Conservation (phyloP, 2,329 filamentous ascomycete species). For the Reticulascus tulasneorum region DNA sequence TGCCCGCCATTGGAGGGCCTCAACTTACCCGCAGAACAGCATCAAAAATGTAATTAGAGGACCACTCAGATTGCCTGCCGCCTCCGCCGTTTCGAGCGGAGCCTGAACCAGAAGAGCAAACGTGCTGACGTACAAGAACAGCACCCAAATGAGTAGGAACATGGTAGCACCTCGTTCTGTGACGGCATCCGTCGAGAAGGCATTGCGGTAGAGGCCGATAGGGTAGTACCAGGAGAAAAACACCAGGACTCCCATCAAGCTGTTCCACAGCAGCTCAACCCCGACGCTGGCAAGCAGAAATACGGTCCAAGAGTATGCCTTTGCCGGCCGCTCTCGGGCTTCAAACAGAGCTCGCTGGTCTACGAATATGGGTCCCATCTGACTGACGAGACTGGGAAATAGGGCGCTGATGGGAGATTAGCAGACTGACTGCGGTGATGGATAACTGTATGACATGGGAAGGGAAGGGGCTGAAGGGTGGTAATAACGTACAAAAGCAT, state of each 20-base stretch:
- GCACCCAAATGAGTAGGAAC: constrained; percentile 59
- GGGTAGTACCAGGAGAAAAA: constrained; percentile 67
- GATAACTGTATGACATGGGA: no score
- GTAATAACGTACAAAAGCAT: constrained; percentile 61
- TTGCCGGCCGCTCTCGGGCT: constrained; percentile 60
- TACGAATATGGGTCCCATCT: constrained; percentile 65
- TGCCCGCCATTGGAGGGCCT: no score
- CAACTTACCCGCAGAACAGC: constrained; percentile 47
- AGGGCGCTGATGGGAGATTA: no score
- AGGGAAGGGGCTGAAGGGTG: no score
- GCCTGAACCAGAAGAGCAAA: constrained; percentile 64
- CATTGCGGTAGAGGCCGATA: constrained; percentile 59
- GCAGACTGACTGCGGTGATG: no score
- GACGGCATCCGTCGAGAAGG: constrained; percentile 43
- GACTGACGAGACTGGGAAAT: constrained; percentile 57
- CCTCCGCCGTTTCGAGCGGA: constrained; percentile 58
- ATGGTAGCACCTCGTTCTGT: constrained; percentile 52
- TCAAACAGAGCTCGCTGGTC: constrained; percentile 64
- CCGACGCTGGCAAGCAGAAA: constrained; percentile 63
- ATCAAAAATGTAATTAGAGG: constrained; percentile 57
- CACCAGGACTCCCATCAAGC: constrained; percentile 56
- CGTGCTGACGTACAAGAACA: constrained; percentile 62
- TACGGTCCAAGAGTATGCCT: constrained; percentile 62
- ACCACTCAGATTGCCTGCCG: constrained; percentile 59
- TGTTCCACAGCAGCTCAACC: constrained; percentile 66